Evolutionary conservation across 2,329 filamentous ascomycete species (phyloP), one percentile per base, ranked within the genome.

Genomic region (Neophaeococcomyces aloes): DNA sequence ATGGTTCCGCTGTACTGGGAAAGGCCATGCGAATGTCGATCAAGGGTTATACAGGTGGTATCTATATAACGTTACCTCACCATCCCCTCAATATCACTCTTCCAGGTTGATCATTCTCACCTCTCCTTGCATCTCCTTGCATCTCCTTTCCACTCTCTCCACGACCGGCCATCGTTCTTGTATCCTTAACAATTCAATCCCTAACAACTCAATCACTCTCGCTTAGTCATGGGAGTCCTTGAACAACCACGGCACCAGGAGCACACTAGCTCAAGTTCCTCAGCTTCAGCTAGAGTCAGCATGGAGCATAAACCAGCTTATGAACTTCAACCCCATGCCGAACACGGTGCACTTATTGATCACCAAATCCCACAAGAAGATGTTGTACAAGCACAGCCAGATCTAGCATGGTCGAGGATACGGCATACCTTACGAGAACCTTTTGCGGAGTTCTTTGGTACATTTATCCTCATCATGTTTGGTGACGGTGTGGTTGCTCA

Each of bases 401-500:
- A 60, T 3, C 48, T 70, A 4, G 53, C 60, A 19, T 83, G 79
- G 79, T 70, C 65, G 36, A 66, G 65, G 29, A 60, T 77, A 23
- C 68, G 78, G 32, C 61, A 65, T 17, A 53, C 61, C 18, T 64
- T 74, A 27, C 69, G 72, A 46, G 78, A 82, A 49, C 72, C 71
- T 1, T 76, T 83, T 50, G 75, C 76, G 1, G 79, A 84, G 52
- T 83, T 83, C 61, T 72, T 81, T 38, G 79, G 79, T 6, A 79
- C 76, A 11, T 78, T 84, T 64, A 70, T 81, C 42, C 60, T 85
- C 49, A 67, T 85, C 46, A 61, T 84, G 30, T 84, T 85, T 53
- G 81, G 81, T 3, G 75, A 84, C 48, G 80, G 78, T 13, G 75
- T 76, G 43, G 77, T 84, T 15, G 81, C 80, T 3, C 81, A 85